Conservation (phyloP, 164 flowering plant species). For the Tetrastigma voinierianum region DNA sequence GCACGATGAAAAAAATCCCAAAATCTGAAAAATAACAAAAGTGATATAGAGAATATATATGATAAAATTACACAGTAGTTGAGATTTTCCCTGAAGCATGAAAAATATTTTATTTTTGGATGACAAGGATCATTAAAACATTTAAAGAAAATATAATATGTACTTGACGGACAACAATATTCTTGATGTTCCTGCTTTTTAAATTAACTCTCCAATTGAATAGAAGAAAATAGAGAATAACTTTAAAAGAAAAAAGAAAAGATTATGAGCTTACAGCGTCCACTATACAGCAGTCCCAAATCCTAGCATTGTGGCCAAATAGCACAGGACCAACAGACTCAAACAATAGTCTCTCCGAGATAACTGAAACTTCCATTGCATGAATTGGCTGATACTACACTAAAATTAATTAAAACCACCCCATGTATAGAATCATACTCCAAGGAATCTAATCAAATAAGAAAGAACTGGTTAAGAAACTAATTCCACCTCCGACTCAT, state of each 20-base stretch:
- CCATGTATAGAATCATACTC: neutral
- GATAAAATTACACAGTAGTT: too few relatives aligned
- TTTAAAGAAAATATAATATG: too few relatives aligned
- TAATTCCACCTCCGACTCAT: slow-evolving; percentile 91
- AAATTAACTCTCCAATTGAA: neutral
- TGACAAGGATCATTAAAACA: too few relatives aligned
- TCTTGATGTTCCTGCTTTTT: too few relatives aligned
- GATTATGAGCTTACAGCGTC: slow-evolving; percentile 60
- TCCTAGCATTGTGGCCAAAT: slow-evolving; percentile 92
- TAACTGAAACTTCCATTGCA: slow-evolving; percentile 21
- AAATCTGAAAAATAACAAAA: too few relatives aligned
- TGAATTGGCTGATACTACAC: slow-evolving; percentile 78
- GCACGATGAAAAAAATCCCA: too few relatives aligned
- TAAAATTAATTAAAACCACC: slow-evolving; percentile 34
- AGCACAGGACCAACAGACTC: slow-evolving; percentile 34
- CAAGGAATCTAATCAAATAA: neutral
- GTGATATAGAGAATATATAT: too few relatives aligned
- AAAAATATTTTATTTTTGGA: too few relatives aligned
- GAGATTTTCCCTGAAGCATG: too few relatives aligned
- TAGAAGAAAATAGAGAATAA: neutral
- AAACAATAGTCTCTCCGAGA: slow-evolving; percentile 15
- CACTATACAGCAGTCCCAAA: slow-evolving; percentile 89
- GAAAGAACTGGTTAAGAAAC: slow-evolving; percentile 4
- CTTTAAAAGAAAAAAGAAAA: neutral
- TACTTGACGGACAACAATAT: too few relatives aligned